Conservation (phyloP, 129 eudicot genomes). For the Heracleum sosnowskyi region DNA sequence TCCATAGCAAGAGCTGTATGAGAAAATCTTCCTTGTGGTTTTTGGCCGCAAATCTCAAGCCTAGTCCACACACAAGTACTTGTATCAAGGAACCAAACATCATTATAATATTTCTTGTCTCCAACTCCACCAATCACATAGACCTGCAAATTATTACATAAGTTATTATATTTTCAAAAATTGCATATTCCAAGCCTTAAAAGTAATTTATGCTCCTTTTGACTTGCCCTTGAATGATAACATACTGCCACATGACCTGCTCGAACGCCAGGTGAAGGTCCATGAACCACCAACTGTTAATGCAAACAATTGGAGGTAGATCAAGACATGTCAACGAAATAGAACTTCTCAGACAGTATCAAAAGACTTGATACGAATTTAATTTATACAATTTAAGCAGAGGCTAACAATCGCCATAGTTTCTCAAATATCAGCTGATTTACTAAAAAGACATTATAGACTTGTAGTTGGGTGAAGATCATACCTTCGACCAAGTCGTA, state of each 20-base stretch:
- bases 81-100: slow-evolving; percentile 79
- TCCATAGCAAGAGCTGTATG: slow-evolving; percentile 65
- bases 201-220: not conserved
- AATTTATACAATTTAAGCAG: not conserved
- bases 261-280: slow-evolving; percentile 69
- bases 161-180: not conserved
- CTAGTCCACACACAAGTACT: slow-evolving; percentile 49
- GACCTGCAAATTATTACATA: slow-evolving; percentile 34
- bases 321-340: not conserved
- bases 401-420: not conserved
- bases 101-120: slow-evolving; percentile 67
- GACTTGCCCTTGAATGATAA: slow-evolving; percentile 65
- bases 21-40: slow-evolving; percentile 92
- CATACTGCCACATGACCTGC: slow-evolving; percentile 89
- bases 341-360: not conserved
- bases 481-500: slow-evolving; percentile 68
- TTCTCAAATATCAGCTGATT: not conserved
- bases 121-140: slow-evolving; percentile 90
- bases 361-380: not conserved
- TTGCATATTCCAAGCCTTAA: not conserved
- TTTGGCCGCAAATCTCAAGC: slow-evolving; percentile 52
- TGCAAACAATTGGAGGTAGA: not conserved
- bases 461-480: not conserved
- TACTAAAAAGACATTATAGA: not conserved
- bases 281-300: slow-evolving; percentile 41